phyloP scores from a whole-genome alignment of 495 filamentous ascomycete species.

The Aeminium ludgeri region DNA sequence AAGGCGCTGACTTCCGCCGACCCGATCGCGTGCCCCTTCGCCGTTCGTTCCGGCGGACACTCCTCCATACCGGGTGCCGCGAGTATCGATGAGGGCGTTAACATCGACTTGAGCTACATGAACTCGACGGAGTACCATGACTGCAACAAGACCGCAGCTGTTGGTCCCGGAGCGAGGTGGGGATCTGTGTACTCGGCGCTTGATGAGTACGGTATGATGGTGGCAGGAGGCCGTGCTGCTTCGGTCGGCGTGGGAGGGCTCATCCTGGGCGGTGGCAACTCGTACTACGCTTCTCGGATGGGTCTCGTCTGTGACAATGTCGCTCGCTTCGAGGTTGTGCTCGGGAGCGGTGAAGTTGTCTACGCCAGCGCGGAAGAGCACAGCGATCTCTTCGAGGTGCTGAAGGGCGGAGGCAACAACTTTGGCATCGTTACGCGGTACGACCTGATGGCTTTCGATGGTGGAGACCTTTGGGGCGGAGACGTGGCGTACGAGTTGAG shows the following conservation, averaged over 20 bases:
- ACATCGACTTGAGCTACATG: constrained; percentile 33
- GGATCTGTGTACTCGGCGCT: constrained; percentile 13
- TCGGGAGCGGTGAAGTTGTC: constrained; percentile 15
- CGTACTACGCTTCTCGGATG: constrained; percentile 4
- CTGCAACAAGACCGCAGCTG: constrained; percentile 17
- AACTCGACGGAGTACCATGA: constrained; percentile 29
- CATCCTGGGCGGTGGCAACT: constrained; percentile 15
- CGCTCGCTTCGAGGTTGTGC: constrained; percentile 22
- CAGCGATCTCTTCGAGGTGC: constrained; percentile 24
- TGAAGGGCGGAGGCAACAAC: constrained; percentile 28
- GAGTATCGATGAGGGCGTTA: constrained; percentile 34
- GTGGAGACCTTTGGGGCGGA: constrained; percentile 17
- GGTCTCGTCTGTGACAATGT: constrained; percentile 18
- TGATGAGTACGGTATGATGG: constrained; percentile 7
- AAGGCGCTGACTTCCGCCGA: background rate
- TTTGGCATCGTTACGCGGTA: constrained; percentile 27
- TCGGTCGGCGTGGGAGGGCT: constrained; percentile 19
- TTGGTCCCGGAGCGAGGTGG: constrained; percentile 17
- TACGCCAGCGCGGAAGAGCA: constrained; percentile 16
- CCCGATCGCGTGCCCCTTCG: background rate
- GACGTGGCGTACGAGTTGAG: constrained; percentile 3
- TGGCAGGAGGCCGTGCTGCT: constrained; percentile 14
- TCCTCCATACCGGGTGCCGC: constrained; percentile 32
- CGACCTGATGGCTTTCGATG: constrained; percentile 7
- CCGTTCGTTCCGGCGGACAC: constrained; percentile 22